Percentiles rank a stretch among this genome's conserved stretches.
Conservation (phyloP, 495 filamentous ascomycete species). For the Saxophila tyrrhenica region DNA sequence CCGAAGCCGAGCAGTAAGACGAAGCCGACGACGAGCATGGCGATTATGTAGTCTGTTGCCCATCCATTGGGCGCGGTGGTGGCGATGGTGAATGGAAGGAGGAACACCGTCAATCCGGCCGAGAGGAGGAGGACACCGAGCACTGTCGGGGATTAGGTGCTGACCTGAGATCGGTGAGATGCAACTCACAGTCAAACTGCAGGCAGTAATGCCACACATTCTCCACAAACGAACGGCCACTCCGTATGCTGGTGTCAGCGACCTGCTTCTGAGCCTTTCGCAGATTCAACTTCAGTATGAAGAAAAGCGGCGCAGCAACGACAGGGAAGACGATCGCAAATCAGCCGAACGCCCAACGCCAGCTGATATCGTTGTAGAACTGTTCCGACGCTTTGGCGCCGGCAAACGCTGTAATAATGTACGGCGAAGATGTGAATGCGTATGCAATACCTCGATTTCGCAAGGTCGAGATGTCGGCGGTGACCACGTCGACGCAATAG, state of each 20-base stretch:
- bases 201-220: constrained; percentile 8
- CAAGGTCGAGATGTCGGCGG: constrained; percentile 54
- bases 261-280: constrained; percentile 43
- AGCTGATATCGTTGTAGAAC: constrained; percentile 38
- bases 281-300: constrained; percentile 32
- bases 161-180: neutral
- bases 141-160: neutral
- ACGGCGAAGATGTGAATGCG: constrained; percentile 52
- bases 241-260: constrained; percentile 15
- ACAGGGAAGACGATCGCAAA: constrained; percentile 37
- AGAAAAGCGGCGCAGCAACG: constrained; percentile 27
- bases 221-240: constrained; percentile 5
- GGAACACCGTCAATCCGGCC: constrained; percentile 13
- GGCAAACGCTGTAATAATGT: constrained; percentile 51
- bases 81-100: constrained; percentile 16
- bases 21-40: constrained; percentile 17
- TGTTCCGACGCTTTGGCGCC: constrained; percentile 36
- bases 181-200: constrained; percentile 10
- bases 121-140: constrained; percentile 11
- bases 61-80: constrained; percentile 5
- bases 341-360: constrained; percentile 45
- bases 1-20: constrained; percentile 9
- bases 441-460: constrained; percentile 52
- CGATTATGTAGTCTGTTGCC: constrained; percentile 8
- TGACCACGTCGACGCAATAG: constrained; percentile 28